Percentiles rank a stretch among this genome's conserved stretches.
phyloP scores from a whole-genome alignment of 1,284 basidiomycete species.

The Cryptococcus amylolentus region DNA sequence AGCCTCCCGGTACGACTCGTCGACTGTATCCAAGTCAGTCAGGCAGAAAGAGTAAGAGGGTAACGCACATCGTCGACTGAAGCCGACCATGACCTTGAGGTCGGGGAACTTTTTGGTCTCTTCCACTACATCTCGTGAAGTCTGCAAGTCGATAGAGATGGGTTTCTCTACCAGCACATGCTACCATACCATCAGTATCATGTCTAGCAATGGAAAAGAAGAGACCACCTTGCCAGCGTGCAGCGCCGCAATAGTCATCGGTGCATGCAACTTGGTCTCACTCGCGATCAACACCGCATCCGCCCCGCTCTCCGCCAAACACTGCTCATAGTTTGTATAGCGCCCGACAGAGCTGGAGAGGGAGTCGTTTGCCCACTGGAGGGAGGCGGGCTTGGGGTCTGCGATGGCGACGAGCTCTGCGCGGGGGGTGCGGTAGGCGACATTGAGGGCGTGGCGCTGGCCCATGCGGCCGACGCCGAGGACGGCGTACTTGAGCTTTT shows the following conservation, averaged over 20 bases:
- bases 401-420: slow-evolving; percentile 22
- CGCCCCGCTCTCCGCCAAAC: slow-evolving; percentile 8
- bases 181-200: slow-evolving; percentile 5
- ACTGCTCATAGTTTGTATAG: slow-evolving; percentile 4
- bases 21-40: slow-evolving; percentile 19
- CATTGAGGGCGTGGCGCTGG: slow-evolving; percentile 20
- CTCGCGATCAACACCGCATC: slow-evolving; percentile 30
- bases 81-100: slow-evolving; percentile 38
- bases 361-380: slow-evolving; percentile 11
- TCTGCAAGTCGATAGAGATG: slow-evolving; percentile 32
- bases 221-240: slow-evolving; percentile 17
- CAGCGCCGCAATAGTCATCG: slow-evolving; percentile 17
- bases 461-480: slow-evolving; percentile 34
- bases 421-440: slow-evolving; percentile 16
- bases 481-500: slow-evolving; percentile 19
- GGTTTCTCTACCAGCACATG: slow-evolving; percentile 43
- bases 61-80: slow-evolving; percentile 34
- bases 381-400: slow-evolving; percentile 9
- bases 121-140: slow-evolving; percentile 24
- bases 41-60: not conserved
- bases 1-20: slow-evolving; percentile 28
- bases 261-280: slow-evolving; percentile 21
- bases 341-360: slow-evolving; percentile 8
- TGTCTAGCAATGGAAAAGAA: not conserved
- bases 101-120: slow-evolving; percentile 18